Evolutionary conservation across 2,329 filamentous ascomycete genomes (phyloP), one percentile per base, ranked within the genome.

Genomic region (Fusarium xyrophilum): DNA sequence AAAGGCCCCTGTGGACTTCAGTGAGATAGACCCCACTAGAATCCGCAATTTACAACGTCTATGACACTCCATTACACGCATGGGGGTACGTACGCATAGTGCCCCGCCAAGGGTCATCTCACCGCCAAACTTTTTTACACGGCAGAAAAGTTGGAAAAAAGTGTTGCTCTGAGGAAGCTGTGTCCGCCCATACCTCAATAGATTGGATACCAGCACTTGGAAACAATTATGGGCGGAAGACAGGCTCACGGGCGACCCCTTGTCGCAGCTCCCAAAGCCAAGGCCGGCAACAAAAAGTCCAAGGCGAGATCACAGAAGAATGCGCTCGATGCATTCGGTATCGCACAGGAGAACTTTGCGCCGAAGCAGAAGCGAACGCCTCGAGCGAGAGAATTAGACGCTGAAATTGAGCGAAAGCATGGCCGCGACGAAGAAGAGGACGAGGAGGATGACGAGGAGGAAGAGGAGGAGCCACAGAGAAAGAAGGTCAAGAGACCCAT

Each of bases 161-260:
- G 66, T 60, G 46, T 36, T 54, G 21, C 43, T 30, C 23, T 23
- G 28, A 53, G 14, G 38, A 44, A 54, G 42, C 33, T 39, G 36
- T 35, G 19, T 27, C 39, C 56, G 38, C 44, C 25, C 27, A 67
- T n/a, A 42, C 23, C 47, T 60, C 44, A 38, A 39, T 11, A 39
- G 15, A 36, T 56, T 67, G 67, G 39, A 21, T 52, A 50, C 10
- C 19, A 25, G 33, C 5, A 13, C 21, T 42, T 44, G 47, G 35
- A 17, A 52, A 30, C n/a, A 64, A 78, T 58, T 39, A 88, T 88
- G 86, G 82, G 84, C 23, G 86, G 86, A 75, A 82, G 86, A 68
- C 86, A 88, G 79, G 79, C 86, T 44, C 86, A 88, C 75, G 86
- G 86, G 35, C 78, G 86, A 69, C 77, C 85, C 23, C 76, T 88